Evolutionary conservation across 2,329 filamentous ascomycete genomes (phyloP).

Genomic region (Pseudopithomyces chartarum): DNA sequence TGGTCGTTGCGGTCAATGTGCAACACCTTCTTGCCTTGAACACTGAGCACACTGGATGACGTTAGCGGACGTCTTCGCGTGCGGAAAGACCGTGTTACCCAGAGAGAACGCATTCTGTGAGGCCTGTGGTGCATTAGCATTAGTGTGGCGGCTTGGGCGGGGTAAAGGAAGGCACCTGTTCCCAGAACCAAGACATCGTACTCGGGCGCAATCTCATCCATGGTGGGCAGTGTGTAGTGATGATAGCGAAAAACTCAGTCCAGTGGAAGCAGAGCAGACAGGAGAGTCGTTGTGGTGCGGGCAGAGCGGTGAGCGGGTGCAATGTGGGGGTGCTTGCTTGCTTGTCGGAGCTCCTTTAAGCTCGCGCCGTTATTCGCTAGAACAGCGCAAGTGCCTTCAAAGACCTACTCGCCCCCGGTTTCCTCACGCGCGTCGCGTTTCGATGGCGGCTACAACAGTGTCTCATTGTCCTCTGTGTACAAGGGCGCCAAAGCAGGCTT

Average conservation of each 20-base stretch:
- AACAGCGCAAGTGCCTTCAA: slow-evolving; percentile 22
- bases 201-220: slow-evolving; percentile 98
- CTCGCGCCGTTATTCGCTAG: slow-evolving; percentile 30
- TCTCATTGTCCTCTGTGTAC: not conserved
- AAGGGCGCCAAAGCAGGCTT: not conserved
- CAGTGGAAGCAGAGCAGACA: not conserved
- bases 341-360: slow-evolving; percentile 29
- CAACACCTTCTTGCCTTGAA: slow-evolving; percentile 98
- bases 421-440: not conserved
- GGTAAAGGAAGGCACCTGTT: slow-evolving; percentile 72
- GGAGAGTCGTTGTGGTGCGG: slow-evolving; percentile 23
- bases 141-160: slow-evolving; percentile 43
- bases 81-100: slow-evolving; percentile 64
- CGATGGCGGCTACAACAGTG: not conserved
- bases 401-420: slow-evolving; percentile 12
- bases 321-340: slow-evolving; percentile 26
- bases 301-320: slow-evolving; percentile 33
- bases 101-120: slow-evolving; percentile 99
- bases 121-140: slow-evolving; percentile 61
- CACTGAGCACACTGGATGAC: slow-evolving; percentile 78
- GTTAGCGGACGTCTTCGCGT: slow-evolving; percentile 18
- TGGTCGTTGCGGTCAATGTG: slow-evolving; percentile 99
- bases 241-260: slow-evolving; percentile 7
- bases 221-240: slow-evolving; percentile 52
- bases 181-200: slow-evolving; percentile 99